Evolutionary conservation across 2,329 filamentous ascomycete species (phyloP).

Genomic region (Hymenoscyphus occultus): DNA sequence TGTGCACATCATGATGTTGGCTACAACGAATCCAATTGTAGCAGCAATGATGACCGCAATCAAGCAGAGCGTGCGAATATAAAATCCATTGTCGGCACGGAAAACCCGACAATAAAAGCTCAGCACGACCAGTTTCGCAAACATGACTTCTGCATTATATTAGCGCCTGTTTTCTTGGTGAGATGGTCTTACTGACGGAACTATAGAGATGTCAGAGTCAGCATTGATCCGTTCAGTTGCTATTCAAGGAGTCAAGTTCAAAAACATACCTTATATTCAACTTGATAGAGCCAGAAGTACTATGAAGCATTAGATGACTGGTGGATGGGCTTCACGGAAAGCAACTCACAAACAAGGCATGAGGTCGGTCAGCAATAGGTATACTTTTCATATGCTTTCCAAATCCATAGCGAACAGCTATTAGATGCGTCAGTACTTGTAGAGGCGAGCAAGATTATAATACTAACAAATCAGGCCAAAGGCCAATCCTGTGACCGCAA

Average conservation of each 20-base stretch:
- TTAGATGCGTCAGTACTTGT: background rate
- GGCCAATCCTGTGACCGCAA: background rate
- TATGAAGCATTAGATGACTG: background rate
- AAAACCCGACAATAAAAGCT: constrained; percentile 5
- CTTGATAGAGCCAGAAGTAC: constrained; percentile 10
- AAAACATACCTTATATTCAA: constrained; percentile 5
- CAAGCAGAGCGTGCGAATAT: background rate
- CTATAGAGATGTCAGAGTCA: too few relatives aligned
- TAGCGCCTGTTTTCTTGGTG: background rate
- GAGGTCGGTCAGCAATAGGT: background rate
- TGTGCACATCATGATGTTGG: background rate
- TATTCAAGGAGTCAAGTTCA: too few relatives aligned
- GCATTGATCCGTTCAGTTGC: too few relatives aligned
- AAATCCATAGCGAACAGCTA: constrained; percentile 7
- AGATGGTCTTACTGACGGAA: too few relatives aligned
- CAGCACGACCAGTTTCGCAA: constrained; percentile 5
- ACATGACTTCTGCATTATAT: constrained; percentile 5
- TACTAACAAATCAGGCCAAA: constrained; percentile 2
- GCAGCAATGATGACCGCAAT: constrained; percentile 4
- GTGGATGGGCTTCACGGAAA: background rate
- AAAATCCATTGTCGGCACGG: constrained; percentile 1
- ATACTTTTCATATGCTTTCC: constrained; percentile 1
- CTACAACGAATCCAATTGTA: background rate
- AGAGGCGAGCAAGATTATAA: background rate
- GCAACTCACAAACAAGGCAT: constrained; percentile 4